Percentiles rank a stretch among this genome's conserved stretches.
phyloP scores from a whole-genome alignment of 2,329 filamentous ascomycete genomes.

The Ophiostoma sp. region DNA sequence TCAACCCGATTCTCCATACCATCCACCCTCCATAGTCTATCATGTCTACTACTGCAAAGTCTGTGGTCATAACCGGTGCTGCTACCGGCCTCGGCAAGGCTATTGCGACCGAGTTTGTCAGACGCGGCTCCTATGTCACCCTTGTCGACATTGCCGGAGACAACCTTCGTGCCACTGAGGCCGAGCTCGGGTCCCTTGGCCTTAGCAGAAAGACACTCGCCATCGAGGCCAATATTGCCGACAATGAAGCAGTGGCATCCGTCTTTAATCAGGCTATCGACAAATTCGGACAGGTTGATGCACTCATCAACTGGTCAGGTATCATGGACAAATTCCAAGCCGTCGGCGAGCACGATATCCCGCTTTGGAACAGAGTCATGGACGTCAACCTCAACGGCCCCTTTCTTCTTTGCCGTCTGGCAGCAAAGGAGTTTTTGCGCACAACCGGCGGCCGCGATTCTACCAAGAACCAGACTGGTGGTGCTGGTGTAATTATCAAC shows the following conservation, averaged over 20 bases:
- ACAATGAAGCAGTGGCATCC: background rate
- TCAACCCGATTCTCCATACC: background rate
- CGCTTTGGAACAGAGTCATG: conserved; percentile 50
- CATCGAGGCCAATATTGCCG: background rate
- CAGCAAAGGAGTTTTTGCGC: background rate
- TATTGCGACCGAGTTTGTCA: background rate
- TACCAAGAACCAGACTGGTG: background rate
- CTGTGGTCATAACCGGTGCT: background rate
- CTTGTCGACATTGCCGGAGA: background rate
- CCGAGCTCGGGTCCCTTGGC: background rate
- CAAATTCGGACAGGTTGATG: conserved; percentile 40
- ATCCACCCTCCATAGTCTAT: background rate
- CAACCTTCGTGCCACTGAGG: background rate
- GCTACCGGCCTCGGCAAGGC: background rate
- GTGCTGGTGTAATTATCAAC: background rate
- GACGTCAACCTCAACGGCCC: conserved; percentile 53
- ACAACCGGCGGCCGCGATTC: background rate
- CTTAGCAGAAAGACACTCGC: background rate
- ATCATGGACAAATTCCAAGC: conserved; percentile 54
- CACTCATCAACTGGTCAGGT: conserved; percentile 56
- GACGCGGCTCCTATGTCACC: background rate
- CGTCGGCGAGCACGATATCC: conserved; percentile 43
- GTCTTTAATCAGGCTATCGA: background rate
- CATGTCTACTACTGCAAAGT: background rate
- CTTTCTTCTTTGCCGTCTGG: conserved; percentile 36